A percentile compares a stretch with the other conserved stretches of the same genome.
Evolutionary conservation across 2,329 filamentous ascomycete genomes (phyloP).

Genomic region (Monosporascus sp.): DNA sequence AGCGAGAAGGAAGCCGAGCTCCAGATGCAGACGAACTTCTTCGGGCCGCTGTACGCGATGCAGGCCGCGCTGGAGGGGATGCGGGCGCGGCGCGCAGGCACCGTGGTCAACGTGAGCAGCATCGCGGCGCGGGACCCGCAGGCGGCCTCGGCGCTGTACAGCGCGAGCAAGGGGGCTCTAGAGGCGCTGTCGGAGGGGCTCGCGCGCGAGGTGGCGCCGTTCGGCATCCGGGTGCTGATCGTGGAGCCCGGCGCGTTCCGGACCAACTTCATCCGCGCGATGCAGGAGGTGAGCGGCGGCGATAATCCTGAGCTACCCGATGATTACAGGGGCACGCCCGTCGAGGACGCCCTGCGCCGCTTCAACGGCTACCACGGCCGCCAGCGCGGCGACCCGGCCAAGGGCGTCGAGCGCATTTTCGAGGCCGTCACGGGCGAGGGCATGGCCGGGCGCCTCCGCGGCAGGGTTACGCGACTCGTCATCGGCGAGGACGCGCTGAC

Average conservation of each 20-base stretch:
- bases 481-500: conserved; percentile 28
- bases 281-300: conserved; percentile 5
- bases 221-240: conserved; percentile 32
- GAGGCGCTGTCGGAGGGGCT: conserved; percentile 34
- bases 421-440: conserved; percentile 29
- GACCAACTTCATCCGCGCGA: conserved; percentile 31
- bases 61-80: conserved; percentile 23
- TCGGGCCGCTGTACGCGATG: conserved; percentile 21
- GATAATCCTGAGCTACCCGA: conserved; percentile 9
- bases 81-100: conserved; percentile 17
- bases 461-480: conserved; percentile 29
- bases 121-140: conserved; percentile 18
- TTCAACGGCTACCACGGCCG: conserved; percentile 15
- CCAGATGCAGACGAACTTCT: conserved; percentile 25
- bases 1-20: conserved; percentile 19
- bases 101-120: conserved; percentile 24
- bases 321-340: conserved; percentile 14
- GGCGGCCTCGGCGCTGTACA: conserved; percentile 16
- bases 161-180: conserved; percentile 32
- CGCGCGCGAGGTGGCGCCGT: conserved; percentile 27
- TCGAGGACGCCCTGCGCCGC: conserved; percentile 2
- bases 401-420: conserved; percentile 30
- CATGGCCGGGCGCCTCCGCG: conserved; percentile 24
- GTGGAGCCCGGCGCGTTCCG: conserved; percentile 38
- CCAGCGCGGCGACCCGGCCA: conserved; percentile 29